A percentile compares a stretch with the other conserved stretches of the same genome.
Evolutionary conservation across 805 yeast genomes (phyloP).

Genomic region (Starmerella geochares): DNA sequence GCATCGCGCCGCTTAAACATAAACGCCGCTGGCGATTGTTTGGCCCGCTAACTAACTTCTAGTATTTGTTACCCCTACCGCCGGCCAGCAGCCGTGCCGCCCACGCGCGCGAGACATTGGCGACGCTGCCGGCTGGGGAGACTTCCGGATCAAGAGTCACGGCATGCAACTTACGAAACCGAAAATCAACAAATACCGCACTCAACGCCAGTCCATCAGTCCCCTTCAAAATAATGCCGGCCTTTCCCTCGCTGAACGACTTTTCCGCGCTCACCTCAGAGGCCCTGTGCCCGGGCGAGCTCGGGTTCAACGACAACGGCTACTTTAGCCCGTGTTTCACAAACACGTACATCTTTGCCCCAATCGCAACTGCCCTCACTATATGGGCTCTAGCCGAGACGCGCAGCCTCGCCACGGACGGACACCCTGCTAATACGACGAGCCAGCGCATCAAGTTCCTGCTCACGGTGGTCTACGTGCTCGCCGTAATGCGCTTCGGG

Average conservation of each 20-base stretch:
- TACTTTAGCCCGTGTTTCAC: constrained; percentile 24
- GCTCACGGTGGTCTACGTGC: constrained; percentile 18
- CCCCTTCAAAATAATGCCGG: background rate
- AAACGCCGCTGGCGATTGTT: no score
- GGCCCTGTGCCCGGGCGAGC: constrained; percentile 22
- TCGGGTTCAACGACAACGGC: constrained; percentile 23
- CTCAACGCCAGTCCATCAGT: background rate
- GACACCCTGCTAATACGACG: constrained; percentile 16
- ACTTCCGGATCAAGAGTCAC: background rate
- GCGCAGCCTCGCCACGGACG: constrained; percentile 14
- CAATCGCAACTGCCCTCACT: constrained; percentile 19
- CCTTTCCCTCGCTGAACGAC: background rate
- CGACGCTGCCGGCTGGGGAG: background rate
- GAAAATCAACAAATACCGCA: constrained; percentile 3
- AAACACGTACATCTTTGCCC: constrained; percentile 25
- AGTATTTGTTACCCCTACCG: no score
- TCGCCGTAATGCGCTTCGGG: constrained; percentile 16
- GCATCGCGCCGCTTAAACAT: no score
- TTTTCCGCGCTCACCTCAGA: constrained; percentile 8
- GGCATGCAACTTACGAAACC: no score
- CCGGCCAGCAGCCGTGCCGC: background rate
- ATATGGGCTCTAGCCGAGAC: constrained; percentile 19
- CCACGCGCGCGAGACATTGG: background rate
- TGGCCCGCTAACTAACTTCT: no score
- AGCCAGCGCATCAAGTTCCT: constrained; percentile 21